Base-by-base conservation (phyloP, 2,329 filamentous ascomycete species). In the Nigrospora osmanthi region DNA sequence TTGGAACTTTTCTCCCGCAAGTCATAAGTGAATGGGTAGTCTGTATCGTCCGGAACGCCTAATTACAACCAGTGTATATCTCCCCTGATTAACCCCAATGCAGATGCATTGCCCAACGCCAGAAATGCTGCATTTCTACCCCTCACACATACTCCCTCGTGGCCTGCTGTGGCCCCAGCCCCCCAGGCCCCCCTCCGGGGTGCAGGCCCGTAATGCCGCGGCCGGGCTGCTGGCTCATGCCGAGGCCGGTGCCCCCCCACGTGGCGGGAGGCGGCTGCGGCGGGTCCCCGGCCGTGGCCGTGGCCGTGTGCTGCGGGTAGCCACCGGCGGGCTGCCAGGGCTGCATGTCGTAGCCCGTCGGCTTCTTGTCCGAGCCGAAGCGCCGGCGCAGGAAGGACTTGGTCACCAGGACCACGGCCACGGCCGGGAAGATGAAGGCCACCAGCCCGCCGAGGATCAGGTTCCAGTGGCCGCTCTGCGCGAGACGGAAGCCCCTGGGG, bases 401-500 rank as follows among this genome's bases (percentile, higher is more conserved):
- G 38, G 66, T 56, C 42, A 67, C 52, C 17, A 74, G 51, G 23
- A 63, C 52, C 19, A 66, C 54, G 4, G 61, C 42, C 40, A 71
- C 57, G 31, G 63, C 58, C 6, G 75, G 58, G 48, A 70, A 57
- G 34, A 72, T 41, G 38, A 73, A 59, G 40, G 77, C 59, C 31
- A 76, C 58, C 31, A 76, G 56, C 19, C 65, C 70, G 10, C 70
- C 65, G n/a, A 78, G 67, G 32, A 72, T 63, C 53, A 67, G 70
- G 49, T 71, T 65, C 47, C 69, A 71, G 38, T 58, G 60, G n/a
- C 65, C 54, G 43, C 74, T 73, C 13, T 72, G 62, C 3, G 79
- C 77, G 43, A 82, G 73, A 0, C 69, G 67, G 55, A 82, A 81
- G 19, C 80, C 80, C 6, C 75, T 78, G 40, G n/a, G n/a, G n/a